Evolutionary conservation across 139 green algal species (phyloP).

Genomic region (Dunaliella sp.): DNA sequence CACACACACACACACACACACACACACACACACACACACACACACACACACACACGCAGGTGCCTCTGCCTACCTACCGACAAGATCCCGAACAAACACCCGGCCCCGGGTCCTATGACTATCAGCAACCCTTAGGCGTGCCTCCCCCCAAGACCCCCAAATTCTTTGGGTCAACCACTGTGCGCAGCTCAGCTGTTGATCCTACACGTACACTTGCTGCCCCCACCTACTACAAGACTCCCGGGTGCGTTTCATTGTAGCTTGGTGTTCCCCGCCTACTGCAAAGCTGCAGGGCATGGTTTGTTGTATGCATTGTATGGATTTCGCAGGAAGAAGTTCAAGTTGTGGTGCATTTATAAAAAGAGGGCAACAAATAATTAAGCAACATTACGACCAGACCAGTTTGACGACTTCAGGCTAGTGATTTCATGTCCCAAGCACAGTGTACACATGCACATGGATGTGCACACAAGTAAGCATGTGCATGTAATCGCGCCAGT

Average conservation of each 20-base stretch:
- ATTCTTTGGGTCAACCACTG: constrained; percentile 13
- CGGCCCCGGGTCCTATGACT: constrained; percentile 12
- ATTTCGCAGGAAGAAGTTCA: too few relatives aligned
- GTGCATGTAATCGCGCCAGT: too few relatives aligned
- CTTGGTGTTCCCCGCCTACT: too few relatives aligned
- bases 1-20: background rate
- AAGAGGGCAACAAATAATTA: too few relatives aligned
- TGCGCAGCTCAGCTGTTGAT: constrained; percentile 10
- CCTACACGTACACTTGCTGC: constrained; percentile 3
- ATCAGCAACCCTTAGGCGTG: background rate
- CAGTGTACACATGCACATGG: too few relatives aligned
- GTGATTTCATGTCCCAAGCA: too few relatives aligned
- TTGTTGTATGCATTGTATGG: too few relatives aligned
- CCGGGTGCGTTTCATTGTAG: constrained; percentile 11
- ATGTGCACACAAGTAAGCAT: too few relatives aligned
- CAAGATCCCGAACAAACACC: constrained; percentile 5
- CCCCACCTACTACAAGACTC: constrained; percentile 10
- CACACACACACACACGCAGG: background rate
- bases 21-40: background rate
- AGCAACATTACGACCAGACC: too few relatives aligned
- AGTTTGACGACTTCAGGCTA: too few relatives aligned
- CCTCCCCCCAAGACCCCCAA: background rate
- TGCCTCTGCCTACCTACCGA: background rate
- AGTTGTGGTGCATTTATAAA: too few relatives aligned
- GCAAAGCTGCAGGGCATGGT: too few relatives aligned